These are phyloP conservation scores for Mucor circinelloides DNA, from an alignment of 371 early-diverging fungal genomes.

Conservation along the genomic window DNA sequence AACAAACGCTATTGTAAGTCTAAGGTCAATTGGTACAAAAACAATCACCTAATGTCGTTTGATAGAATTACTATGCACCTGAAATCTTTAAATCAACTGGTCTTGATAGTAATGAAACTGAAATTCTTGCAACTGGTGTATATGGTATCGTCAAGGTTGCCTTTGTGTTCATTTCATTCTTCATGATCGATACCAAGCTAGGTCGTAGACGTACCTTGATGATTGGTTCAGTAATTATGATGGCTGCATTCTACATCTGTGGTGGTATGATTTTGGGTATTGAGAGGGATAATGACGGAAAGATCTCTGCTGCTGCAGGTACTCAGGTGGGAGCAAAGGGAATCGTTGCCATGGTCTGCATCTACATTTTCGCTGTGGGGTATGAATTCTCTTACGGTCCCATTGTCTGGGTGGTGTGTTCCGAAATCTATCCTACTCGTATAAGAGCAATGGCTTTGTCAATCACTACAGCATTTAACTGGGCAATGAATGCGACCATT, in stretches of 20 bases:
- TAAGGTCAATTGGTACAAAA: background rate
- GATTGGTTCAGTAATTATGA: conserved; percentile 44
- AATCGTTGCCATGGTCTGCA: conserved; percentile 43
- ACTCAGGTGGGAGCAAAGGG: conserved; percentile 40
- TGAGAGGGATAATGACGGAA: conserved; percentile 30
- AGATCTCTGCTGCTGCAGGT: conserved; percentile 5
- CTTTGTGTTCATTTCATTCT: conserved; percentile 47
- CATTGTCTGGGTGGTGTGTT: conserved; percentile 70
- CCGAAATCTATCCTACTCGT: conserved; percentile 65
- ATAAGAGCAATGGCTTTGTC: conserved; percentile 51
- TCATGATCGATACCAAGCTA: conserved; percentile 46
- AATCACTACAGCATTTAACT: conserved; percentile 64
- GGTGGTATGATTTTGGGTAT: conserved; percentile 43
- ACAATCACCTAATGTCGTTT: background rate
- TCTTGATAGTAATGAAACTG: conserved; percentile 34
- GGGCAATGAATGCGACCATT: conserved; percentile 57
- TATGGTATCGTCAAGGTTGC: conserved; percentile 53
- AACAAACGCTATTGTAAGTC: conserved; percentile 61
- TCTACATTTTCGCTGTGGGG: conserved; percentile 51
- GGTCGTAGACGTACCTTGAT: conserved; percentile 48
- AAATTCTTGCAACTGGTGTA: conserved; percentile 53
- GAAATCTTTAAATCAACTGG: conserved; percentile 58
- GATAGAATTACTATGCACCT: conserved; percentile 62
- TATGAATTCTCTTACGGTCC: conserved; percentile 71
- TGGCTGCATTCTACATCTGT: conserved; percentile 36